Base-by-base conservation (phyloP, 257 asterid species). In the Echites panduratus region DNA sequence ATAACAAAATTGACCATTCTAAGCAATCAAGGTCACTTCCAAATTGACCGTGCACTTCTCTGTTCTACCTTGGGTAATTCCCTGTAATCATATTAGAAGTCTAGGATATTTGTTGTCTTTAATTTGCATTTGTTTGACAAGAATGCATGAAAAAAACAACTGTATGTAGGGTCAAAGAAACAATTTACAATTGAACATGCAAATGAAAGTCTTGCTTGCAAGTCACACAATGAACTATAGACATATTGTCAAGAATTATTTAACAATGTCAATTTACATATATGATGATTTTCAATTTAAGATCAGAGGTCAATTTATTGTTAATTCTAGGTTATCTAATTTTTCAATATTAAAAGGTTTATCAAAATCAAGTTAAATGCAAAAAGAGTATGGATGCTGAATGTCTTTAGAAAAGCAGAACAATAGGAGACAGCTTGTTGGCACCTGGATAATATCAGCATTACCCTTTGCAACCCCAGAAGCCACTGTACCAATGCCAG, bases 381-480 rank as follows among this genome's bases (percentile, higher is more conserved):
- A 43, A 61, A 13, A 14, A 19, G 5, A 59, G 29, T 5, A 16
- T 29, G 44, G n/a, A 61, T 12, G 22, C 22, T 1, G 44, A 32
- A 12, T 61, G 29, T 61, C 44, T 24, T 40, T 10, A 61, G 8
- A 49, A 75, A 29, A 58, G 59, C 8, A 56, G 44, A 77, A n/a
- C 53, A 6, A 48, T 35, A 45, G 44, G 70, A 17, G 49, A 38
- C 69, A 17, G 48, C 69, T 38, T 17, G 7, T 64, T 1, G 16
- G 16, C 86, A 92, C 99, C 99, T 95, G 99, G 70, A 95, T 90
- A 80, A 95, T 59, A 76, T 95, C 99, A 77, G 99, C 99, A 84
- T 95, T 95, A 76, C 96, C 99, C 98, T 95, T 95, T 22, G 99
- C 97, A 75, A 95, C 99, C 73, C 99, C 99, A 71, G 99, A 95